phyloP scores from a whole-genome alignment of 495 filamentous ascomycete species.

The Poronia punctata region DNA sequence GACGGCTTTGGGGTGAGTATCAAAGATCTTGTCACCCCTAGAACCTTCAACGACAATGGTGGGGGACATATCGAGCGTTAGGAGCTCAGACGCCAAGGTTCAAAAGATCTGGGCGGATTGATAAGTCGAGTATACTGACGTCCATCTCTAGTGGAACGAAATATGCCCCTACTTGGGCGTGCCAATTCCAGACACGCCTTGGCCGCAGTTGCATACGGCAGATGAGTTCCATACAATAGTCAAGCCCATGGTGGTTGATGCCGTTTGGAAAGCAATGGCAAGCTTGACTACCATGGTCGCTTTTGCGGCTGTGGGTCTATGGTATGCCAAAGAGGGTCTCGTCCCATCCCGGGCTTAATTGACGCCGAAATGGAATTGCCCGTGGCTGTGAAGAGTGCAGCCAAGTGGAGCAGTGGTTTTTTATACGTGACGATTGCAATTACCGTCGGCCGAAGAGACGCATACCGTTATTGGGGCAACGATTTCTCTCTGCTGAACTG shows the following conservation, averaged over 20 bases:
- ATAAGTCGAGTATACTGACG: background rate
- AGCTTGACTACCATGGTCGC: constrained; percentile 13
- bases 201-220: constrained; percentile 18
- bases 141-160: constrained; percentile 16
- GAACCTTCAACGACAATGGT: no score
- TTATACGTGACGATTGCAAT: no score
- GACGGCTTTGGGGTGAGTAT: constrained; percentile 22
- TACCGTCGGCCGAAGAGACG: no score
- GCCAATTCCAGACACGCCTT: constrained; percentile 19
- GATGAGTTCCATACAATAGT: constrained; percentile 16
- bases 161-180: constrained; percentile 23
- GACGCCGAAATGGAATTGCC: no score
- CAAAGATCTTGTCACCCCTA: no score
- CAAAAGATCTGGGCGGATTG: background rate
- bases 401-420: no score
- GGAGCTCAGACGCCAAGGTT: no score
- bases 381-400: no score
- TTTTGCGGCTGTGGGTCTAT: constrained; percentile 14
- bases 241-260: constrained; percentile 5
- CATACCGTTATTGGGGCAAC: no score
- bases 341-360: background rate
- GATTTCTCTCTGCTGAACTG: no score
- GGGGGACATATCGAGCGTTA: no score
- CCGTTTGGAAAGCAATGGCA: constrained; percentile 11
- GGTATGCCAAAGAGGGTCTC: constrained; percentile 11